Base-by-base conservation (phyloP, 257 asterid genomes). In the Datura wrightii region DNA sequence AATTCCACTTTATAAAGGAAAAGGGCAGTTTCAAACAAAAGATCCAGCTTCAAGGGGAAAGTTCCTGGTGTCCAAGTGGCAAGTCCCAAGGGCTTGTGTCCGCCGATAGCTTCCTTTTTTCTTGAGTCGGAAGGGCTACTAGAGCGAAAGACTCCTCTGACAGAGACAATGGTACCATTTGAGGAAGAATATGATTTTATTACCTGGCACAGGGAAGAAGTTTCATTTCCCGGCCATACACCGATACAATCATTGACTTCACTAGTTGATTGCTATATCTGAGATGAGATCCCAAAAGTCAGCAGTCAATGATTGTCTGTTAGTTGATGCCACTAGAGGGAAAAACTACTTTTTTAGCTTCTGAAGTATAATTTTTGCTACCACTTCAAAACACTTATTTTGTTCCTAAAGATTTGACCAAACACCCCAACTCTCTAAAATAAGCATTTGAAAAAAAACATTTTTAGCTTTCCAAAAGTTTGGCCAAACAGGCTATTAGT, bases 201-300 rank as follows among this genome's bases (percentile, higher is more conserved):
- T 34, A n/a, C n/a, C 10, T 34, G 72, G 5, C 44, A 65, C 7
- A 11, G n/a, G 72, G 46, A 34, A 65, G 72, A 65, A 11, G 72
- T 34, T 65, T 0, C 5, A 65, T 65, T 62, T 65, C 72, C 18
- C 63, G 15, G 82, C 31, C 62, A 50, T 5, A 76, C 63, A 48
- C 59, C 60, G 19, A 6, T 24, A 76, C 62, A 74, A 24, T 46
- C 56, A 74, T 19, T 74, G 80, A 48, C 59, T 46, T 72, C 59
- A 76, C 59, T 2, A 76, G 34, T 76, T 24, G 44, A 50, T 44
- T 24, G 60, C 81, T 44, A 6, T 15, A 76, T 50, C 31, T 50
- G 59, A 7, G 46, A 76, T 52, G 82, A 15, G 4, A 31, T 74
- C 81, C 81, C 81, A 74, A 24, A 34, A 48, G 24, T 42, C 79